phyloP scores from a whole-genome alignment of 2,329 filamentous ascomycete genomes.

The Chaetomiaceae sp. region DNA sequence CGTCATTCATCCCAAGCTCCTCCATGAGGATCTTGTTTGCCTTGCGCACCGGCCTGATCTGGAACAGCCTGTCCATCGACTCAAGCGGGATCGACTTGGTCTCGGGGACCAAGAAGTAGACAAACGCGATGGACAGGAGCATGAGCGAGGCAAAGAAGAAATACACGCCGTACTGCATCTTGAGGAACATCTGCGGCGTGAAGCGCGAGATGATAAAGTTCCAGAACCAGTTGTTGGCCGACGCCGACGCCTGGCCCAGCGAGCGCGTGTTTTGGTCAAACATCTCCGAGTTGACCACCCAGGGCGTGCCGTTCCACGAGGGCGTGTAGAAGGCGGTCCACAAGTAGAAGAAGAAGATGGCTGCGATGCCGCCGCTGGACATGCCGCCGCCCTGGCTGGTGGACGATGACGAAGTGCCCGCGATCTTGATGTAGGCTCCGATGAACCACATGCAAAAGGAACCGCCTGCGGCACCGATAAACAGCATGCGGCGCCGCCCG shows the following conservation, averaged over 20 bases:
- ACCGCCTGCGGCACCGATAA: constrained; percentile 58
- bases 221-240: constrained; percentile 68
- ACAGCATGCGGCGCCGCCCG: constrained; percentile 54
- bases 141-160: constrained; percentile 65
- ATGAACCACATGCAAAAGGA: constrained; percentile 62
- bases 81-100: constrained; percentile 64
- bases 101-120: constrained; percentile 61
- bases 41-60: constrained; percentile 40
- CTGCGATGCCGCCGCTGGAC: constrained; percentile 47
- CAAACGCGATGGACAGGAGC: constrained; percentile 53
- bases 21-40: constrained; percentile 44
- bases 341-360: constrained; percentile 69
- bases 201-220: constrained; percentile 67
- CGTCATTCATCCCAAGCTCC: constrained; percentile 39
- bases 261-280: constrained; percentile 66
- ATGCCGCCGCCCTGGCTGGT: constrained; percentile 30
- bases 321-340: constrained; percentile 71
- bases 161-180: constrained; percentile 60
- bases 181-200: constrained; percentile 60
- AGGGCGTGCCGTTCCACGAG: constrained; percentile 69
- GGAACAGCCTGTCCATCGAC: constrained; percentile 60
- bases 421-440: constrained; percentile 54
- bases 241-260: constrained; percentile 67
- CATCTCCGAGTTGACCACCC: constrained; percentile 73
- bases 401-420: constrained; percentile 32